Base-by-base conservation (phyloP, 2,329 filamentous ascomycete species). In the Epichloe glyceriae region DNA sequence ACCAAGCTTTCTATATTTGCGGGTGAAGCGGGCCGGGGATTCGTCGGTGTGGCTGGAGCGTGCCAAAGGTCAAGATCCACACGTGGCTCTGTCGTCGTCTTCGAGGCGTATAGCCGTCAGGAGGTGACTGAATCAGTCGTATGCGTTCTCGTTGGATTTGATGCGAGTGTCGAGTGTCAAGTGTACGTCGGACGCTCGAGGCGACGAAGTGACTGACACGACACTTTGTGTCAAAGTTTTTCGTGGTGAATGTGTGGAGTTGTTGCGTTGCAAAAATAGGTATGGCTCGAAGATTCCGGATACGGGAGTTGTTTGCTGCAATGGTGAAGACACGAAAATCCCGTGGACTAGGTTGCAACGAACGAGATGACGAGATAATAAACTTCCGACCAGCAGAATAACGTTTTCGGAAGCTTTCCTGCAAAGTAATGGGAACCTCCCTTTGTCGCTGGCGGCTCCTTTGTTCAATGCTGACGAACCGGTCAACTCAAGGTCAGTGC, bases 301-400 rank as follows among this genome's bases (percentile, higher is more conserved):
- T 12, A 44, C 26, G 26, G 26, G 26, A 30, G 26, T 11, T 33
- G 42, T 19, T 43, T 37, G 47, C 20, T 22, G 44, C 22, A 41
- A 12, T 11, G 40, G 40, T 26, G 40, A 42, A 42, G 11, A 19
- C 17, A 5, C 40, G 22, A 17, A 17, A 20, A 42, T 42, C 20
- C 10, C n/a, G n/a, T 42, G 3, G 40, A 15, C 40, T 42, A 19
- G 17, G 8, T 17, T 42, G 40, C 40, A 42, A 44, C 15, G 15
- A 10, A 17, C 26, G n/a, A 47, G 20, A 30, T 12, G 35, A 17
- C 11, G 30, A 22, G 34, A 20, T 5, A 19, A 8, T 6, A 30
- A 41, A 38, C 37, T 53, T 55, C 54, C 54, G 52, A 55, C 46
- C 55, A 53, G 55, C 54, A 53, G 55, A 54, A 53, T 37, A 30